Conservation (phyloP, 1,139 yeast species). For the Geotrichum carabidarum region DNA sequence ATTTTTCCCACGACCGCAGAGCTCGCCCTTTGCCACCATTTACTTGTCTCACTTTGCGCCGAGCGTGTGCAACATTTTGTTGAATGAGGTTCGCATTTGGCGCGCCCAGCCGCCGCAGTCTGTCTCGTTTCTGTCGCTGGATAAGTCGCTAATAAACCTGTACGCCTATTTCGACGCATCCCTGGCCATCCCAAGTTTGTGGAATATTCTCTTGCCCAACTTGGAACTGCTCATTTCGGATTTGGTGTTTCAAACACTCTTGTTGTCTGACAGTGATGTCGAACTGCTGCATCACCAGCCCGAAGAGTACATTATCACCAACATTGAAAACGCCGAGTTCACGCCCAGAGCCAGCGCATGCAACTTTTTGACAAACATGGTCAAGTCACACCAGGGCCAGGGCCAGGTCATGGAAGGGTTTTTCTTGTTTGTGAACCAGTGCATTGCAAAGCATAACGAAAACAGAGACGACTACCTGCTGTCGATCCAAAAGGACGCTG, state of each 20-base stretch:
- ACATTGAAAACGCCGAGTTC: slow-evolving; percentile 64
- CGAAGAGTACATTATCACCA: slow-evolving; percentile 77
- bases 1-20: not conserved
- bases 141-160: slow-evolving; percentile 6
- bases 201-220: slow-evolving; percentile 64
- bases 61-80: slow-evolving; percentile 11
- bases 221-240: slow-evolving; percentile 61
- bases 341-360: slow-evolving; percentile 80
- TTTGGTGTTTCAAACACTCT: slow-evolving; percentile 70
- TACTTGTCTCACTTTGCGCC: slow-evolving; percentile 19
- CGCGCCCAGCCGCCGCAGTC: not conserved
- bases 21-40: slow-evolving; percentile 9
- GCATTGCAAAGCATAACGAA: slow-evolving; percentile 44
- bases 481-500: slow-evolving; percentile 75
- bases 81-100: slow-evolving; percentile 15
- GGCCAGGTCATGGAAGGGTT: slow-evolving; percentile 59
- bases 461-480: slow-evolving; percentile 47
- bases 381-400: slow-evolving; percentile 54
- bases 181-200: slow-evolving; percentile 59
- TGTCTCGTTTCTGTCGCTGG: slow-evolving; percentile 6
- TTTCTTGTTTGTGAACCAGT: slow-evolving; percentile 57
- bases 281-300: slow-evolving; percentile 86
- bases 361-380: slow-evolving; percentile 65
- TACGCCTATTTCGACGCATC: slow-evolving; percentile 58
- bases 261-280: slow-evolving; percentile 63